Evolutionary conservation across 1,139 yeast species (phyloP), one percentile per base, ranked within the genome.

Genomic region (Debaryomyces sp.): DNA sequence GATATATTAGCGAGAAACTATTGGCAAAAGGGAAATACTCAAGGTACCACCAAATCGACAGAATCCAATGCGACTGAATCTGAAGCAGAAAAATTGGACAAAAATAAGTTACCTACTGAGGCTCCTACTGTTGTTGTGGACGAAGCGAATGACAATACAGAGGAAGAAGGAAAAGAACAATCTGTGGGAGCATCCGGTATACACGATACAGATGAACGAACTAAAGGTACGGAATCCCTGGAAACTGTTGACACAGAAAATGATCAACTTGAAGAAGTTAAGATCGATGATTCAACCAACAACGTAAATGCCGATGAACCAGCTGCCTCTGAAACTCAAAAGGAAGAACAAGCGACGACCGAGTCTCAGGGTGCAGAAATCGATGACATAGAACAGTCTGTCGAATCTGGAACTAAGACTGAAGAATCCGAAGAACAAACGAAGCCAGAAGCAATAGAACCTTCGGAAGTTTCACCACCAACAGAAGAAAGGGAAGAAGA

Each of bases 1-100:
- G 80, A 75, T 53, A 71, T 76, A 13, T 66, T 74, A 48, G 75
- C 78, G 8, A 71, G 67, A 60, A 69, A 76, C 55, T 76, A 71
- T 58, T 76, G 81, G 81, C 54, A 57, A 41, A 61, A 55, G 8
- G 43, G 35, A 23, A 22, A 12, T 2, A 8, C 29, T 9, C 42
- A 23, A 23, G 30, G n/a, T n/a, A n/a, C 32, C 24, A 24, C 47
- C 10, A 44, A 37, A 21, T n/a, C 40, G 15, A 27, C 33, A 9
- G 50, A 50, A 33, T 27, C 29, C 26, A 35, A 33, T 29, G 18
- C 23, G 12, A 9, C 34, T 6, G 34, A 1, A 15, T 7, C 46
- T 3, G 39, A 45, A 10, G 45, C 29, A 10, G 54, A 47, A 34
- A 23, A 39, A 8, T 38, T 41, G 15, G 54, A 33, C 21, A 50